These are phyloP conservation scores for Breviolum minutum DNA, from an alignment of 73 alveolate genomes.

Conservation along the genomic window DNA sequence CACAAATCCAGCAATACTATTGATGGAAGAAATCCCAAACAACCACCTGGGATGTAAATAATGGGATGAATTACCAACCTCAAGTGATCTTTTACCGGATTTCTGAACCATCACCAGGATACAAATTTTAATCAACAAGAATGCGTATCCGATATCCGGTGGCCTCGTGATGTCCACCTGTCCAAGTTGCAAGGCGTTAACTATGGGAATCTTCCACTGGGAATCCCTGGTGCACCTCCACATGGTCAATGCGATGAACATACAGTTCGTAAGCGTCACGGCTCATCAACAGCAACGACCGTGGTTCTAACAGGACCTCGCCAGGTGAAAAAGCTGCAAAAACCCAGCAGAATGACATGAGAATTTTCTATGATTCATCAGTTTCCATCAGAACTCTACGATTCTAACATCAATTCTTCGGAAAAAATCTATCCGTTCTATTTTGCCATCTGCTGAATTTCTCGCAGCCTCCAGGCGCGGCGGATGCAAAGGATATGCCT, in stretches of 20 bases:
- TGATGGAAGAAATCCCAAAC: too few species aligned
- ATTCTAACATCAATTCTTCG: background rate
- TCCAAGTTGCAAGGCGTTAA: too few species aligned
- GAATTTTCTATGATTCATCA: background rate
- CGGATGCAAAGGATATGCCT: conserved; percentile 37
- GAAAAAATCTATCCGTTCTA: too few species aligned
- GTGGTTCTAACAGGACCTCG: conserved; percentile 72
- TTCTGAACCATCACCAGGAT: too few species aligned
- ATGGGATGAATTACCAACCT: too few species aligned
- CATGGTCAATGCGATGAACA: conserved; percentile 69
- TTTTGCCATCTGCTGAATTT: too few species aligned
- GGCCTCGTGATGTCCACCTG: conserved; percentile 65
- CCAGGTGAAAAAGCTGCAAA: background rate
- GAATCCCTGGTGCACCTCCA: background rate
- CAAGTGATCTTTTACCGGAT: too few species aligned
- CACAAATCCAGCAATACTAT: too few species aligned
- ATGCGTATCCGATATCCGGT: background rate
- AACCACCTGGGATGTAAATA: too few species aligned
- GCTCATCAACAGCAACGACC: conserved; percentile 65
- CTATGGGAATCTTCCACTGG: background rate
- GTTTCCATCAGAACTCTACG: background rate
- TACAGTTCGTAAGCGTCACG: conserved; percentile 69
- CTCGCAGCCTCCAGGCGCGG: conserved; percentile 58
- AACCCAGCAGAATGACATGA: too few species aligned
- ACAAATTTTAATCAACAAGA: too few species aligned